These are phyloP conservation scores for Setaria italica DNA, from an alignment of 202 grass and related monocot genomes.

Conservation along the genomic window DNA sequence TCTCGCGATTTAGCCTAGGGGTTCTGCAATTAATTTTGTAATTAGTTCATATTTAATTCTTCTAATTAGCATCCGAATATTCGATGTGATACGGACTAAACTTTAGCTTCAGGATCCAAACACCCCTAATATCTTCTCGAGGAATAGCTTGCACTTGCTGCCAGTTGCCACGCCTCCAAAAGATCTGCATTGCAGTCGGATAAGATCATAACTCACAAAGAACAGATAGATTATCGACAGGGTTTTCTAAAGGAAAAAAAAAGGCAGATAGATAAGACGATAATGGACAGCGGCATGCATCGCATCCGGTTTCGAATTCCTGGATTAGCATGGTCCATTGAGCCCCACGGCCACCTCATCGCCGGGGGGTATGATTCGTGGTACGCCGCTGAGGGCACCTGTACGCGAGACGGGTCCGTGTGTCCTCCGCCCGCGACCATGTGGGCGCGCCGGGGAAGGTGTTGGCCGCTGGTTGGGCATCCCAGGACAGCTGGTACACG, in stretches of 20 bases:
- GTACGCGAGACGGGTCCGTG: slow-evolving; percentile 33
- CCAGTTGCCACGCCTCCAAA: background rate
- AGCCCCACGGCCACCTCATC: slow-evolving; percentile 33
- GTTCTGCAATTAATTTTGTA: too few relatives aligned
- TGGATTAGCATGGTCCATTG: background rate
- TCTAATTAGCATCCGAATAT: too few relatives aligned
- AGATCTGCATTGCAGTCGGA: background rate
- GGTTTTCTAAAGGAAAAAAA: background rate
- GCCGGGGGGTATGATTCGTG: background rate
- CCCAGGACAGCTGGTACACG: slow-evolving; percentile 66
- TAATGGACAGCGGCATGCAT: background rate
- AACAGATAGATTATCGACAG: background rate
- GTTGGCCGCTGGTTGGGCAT: slow-evolving; percentile 45
- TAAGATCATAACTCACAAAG: background rate
- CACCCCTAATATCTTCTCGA: background rate
- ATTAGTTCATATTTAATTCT: too few relatives aligned
- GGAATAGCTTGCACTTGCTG: background rate
- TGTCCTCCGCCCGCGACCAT: background rate
- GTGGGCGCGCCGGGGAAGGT: slow-evolving; percentile 11
- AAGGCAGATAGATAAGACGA: background rate
- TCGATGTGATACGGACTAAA: too few relatives aligned
- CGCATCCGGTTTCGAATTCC: background rate
- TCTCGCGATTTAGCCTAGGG: too few relatives aligned
- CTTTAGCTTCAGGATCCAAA: too few relatives aligned
- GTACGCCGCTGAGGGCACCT: slow-evolving; percentile 32